These are phyloP conservation scores for Penstemon newberryi DNA, from an alignment of 257 asterid species.

Conservation along the genomic window DNA sequence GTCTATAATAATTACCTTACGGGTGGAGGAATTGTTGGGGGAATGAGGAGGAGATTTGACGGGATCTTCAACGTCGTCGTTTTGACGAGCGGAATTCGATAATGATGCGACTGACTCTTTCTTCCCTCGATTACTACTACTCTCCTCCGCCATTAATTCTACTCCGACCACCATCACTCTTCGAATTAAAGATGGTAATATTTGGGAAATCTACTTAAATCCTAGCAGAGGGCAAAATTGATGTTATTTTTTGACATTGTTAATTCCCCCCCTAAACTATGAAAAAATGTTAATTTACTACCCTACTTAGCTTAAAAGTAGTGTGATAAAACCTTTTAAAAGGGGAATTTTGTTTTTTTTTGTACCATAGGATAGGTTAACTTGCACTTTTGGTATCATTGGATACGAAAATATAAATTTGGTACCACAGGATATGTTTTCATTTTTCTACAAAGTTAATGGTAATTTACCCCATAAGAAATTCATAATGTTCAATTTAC, in stretches of 20 bases:
- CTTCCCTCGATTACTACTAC: slow-evolving; percentile 50
- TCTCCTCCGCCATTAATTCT: slow-evolving; percentile 74
- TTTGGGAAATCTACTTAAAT: slow-evolving; percentile 33
- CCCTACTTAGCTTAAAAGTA: slow-evolving; percentile 13
- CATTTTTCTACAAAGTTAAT: too few species aligned
- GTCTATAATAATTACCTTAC: slow-evolving; percentile 50
- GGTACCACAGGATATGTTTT: too few species aligned
- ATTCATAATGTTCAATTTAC: too few species aligned
- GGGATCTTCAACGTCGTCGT: slow-evolving; percentile 68
- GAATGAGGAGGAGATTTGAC: slow-evolving; percentile 76
- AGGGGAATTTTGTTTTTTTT: too few species aligned
- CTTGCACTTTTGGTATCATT: too few species aligned
- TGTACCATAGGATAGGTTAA: too few species aligned
- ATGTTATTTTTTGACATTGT: not conserved
- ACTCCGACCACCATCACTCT: slow-evolving; percentile 38
- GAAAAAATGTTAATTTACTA: not conserved
- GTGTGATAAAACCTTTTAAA: not conserved
- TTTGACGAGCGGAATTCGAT: slow-evolving; percentile 46
- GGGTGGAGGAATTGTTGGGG: slow-evolving; percentile 79
- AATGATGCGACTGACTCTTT: slow-evolving; percentile 58
- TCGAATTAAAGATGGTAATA: slow-evolving; percentile 19
- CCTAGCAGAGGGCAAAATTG: slow-evolving; percentile 13
- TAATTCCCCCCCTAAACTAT: slow-evolving; percentile 13
- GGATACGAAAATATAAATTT: too few species aligned
- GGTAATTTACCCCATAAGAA: too few species aligned